Evolutionary conservation across 148 eudicot genomes (phyloP).

Genomic region (Suaeda aralocaspica): DNA sequence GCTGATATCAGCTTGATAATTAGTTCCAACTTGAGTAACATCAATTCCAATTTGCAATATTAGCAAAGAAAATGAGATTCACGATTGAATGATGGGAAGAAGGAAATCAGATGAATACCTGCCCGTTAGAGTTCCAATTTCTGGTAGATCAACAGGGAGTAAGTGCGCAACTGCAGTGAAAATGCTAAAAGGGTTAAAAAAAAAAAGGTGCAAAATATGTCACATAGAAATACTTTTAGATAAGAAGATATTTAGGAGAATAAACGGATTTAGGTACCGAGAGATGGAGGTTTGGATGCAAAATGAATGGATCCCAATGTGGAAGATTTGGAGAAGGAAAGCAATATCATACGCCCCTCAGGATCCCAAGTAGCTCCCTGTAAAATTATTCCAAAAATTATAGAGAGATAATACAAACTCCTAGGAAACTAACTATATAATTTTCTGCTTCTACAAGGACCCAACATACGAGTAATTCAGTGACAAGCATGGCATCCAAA

Average conservation of each 20-base stretch:
- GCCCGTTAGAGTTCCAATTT: slow-evolving; percentile 60
- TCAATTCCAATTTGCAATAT: background rate
- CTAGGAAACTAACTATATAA: background rate
- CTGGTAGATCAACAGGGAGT: slow-evolving; percentile 84
- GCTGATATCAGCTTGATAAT: too few species aligned
- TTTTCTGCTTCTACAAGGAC: background rate
- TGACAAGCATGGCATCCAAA: too few species aligned
- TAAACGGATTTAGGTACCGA: slow-evolving; percentile 43
- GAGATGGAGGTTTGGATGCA: slow-evolving; percentile 95
- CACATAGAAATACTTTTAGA: background rate
- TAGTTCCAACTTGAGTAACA: too few species aligned
- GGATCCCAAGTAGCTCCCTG: slow-evolving; percentile 99
- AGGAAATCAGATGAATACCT: slow-evolving; percentile 42
- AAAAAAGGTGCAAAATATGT: background rate
- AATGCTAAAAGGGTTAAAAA: slow-evolving; percentile 3
- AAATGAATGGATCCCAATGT: slow-evolving; percentile 89
- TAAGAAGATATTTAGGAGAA: background rate
- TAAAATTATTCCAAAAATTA: background rate
- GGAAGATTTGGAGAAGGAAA: slow-evolving; percentile 76
- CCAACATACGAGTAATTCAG: background rate
- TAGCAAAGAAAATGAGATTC: background rate
- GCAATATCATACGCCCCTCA: slow-evolving; percentile 82
- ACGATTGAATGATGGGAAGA: background rate
- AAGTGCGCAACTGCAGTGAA: slow-evolving; percentile 78
- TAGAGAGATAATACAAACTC: background rate